Evolutionary conservation across 2,329 filamentous ascomycete genomes (phyloP), one percentile per base, ranked within the genome.

Genomic region (Colletotrichum tropicicola): DNA sequence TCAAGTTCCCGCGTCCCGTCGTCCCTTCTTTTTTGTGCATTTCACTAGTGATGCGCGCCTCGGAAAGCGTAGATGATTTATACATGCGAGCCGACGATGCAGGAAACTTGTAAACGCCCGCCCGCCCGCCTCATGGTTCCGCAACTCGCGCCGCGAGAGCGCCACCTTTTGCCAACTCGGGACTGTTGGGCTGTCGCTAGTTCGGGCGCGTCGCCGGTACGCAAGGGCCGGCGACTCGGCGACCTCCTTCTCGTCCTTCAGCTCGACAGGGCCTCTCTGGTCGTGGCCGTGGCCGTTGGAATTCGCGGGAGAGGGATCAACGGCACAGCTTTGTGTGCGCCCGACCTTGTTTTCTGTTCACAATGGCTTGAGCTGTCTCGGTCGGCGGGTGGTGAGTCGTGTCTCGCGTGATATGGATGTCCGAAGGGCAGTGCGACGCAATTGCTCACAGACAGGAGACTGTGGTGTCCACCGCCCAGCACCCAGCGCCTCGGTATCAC

Each of bases 241-340:
- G n/a, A 19, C n/a, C 10, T 51, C 27, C 43, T 64, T 35, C 32
- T 35, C 32, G 21, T 60, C 55, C 43, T 37, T 53, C 60, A 54
- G 55, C 60, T 64, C n/a, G 17, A 43, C 47, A 60, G 55, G 60
- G 23, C 51, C 23, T n/a, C n/a, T n/a, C n/a, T n/a, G n/a, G n/a
- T n/a, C n/a, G n/a, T 35, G 9, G 32, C 30, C 13, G 13, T 54
- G 10, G 19, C 48, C 41, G 39, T 58, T 53, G 47, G 44, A 35
- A 62, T 62, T 47, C 32, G 25, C 19, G 27, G 52, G 44, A 37
- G 59, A 13, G 48, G 32, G 21, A 30, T 41, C 27, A 23, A 25
- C 48, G 15, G 8, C 17, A 32, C 37, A 13, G 32, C 4, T n/a
- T 45, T 48, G 8, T 57, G 54, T 57, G 43, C 39, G n/a, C n/a